Conservation (phyloP, 2,329 filamentous ascomycete genomes). For the Emericellopsis cladophorae region DNA sequence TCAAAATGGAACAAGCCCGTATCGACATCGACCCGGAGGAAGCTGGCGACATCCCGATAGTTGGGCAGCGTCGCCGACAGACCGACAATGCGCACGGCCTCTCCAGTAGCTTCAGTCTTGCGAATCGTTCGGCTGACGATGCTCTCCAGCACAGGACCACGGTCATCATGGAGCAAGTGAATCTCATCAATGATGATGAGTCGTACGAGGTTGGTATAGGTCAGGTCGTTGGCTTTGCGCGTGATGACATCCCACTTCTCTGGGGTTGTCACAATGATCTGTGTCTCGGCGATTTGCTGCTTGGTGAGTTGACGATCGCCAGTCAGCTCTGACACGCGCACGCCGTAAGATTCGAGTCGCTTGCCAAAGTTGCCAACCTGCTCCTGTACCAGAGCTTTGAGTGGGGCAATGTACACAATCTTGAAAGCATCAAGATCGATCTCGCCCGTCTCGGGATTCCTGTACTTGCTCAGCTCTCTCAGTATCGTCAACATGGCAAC, state of each 20-base stretch:
- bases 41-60: constrained; percentile 90
- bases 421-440: constrained; percentile 96
- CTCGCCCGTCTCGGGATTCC: constrained; percentile 78
- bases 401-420: constrained; percentile 91
- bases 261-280: constrained; percentile 95
- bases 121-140: constrained; percentile 92
- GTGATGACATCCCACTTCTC: constrained; percentile 99
- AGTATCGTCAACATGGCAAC: constrained; percentile 96
- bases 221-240: constrained; percentile 89
- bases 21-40: constrained; percentile 74
- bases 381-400: constrained; percentile 93
- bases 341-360: constrained; percentile 78
- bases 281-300: constrained; percentile 94
- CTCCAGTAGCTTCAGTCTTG: constrained; percentile 84
- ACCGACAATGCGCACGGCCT: constrained; percentile 82
- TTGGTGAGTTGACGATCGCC: constrained; percentile 97
- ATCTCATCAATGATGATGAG: constrained; percentile 97
- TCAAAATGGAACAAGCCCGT: constrained; percentile 96
- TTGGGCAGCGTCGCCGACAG: constrained; percentile 93
- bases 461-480: constrained; percentile 90
- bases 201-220: constrained; percentile 93
- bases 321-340: constrained; percentile 88
- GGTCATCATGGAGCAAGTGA: constrained; percentile 91
- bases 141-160: constrained; percentile 91
- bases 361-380: constrained; percentile 97